A percentile compares a stretch with the other conserved stretches of the same genome.
These are phyloP conservation scores for Pleomassaria siparia DNA, from an alignment of 2,329 filamentous ascomycete species.

Conservation along the genomic window DNA sequence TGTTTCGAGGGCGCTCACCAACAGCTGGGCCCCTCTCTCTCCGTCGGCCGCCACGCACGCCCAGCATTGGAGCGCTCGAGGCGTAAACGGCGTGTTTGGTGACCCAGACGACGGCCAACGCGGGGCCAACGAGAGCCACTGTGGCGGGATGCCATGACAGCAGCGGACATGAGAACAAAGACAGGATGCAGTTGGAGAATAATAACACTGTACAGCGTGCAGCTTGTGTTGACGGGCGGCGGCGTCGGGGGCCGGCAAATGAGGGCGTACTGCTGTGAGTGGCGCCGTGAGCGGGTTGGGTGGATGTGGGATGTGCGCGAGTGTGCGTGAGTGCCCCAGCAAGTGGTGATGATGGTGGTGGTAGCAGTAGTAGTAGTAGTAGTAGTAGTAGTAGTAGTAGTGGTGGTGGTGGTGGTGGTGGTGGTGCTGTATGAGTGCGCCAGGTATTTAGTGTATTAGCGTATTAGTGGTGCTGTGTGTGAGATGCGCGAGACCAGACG, in stretches of 20 bases:
- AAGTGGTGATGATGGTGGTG: too few relatives aligned
- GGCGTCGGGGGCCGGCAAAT: slow-evolving; percentile 10
- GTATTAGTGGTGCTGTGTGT: too few relatives aligned
- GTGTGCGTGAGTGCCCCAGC: too few relatives aligned
- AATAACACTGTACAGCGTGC: slow-evolving; percentile 19
- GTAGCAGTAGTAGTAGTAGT: slow-evolving; percentile 12
- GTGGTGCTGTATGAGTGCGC: too few relatives aligned
- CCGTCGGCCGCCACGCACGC: background rate
- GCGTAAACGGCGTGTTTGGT: slow-evolving; percentile 30
- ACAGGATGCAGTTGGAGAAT: too few relatives aligned
- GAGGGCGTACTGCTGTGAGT: too few relatives aligned
- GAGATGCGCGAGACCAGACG: too few relatives aligned
- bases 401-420: background rate
- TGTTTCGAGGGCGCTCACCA: slow-evolving; percentile 11
- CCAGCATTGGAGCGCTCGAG: slow-evolving; percentile 23
- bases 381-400: background rate
- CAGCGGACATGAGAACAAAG: background rate
- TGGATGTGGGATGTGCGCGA: too few relatives aligned
- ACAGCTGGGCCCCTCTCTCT: slow-evolving; percentile 7
- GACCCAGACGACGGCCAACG: slow-evolving; percentile 23
- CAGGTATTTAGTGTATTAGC: too few relatives aligned
- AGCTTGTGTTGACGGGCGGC: slow-evolving; percentile 24
- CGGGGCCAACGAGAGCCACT: slow-evolving; percentile 13
- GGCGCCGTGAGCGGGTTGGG: too few relatives aligned
- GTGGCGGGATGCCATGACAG: slow-evolving; percentile 15